phyloP scores from a whole-genome alignment of 345 rosid species.

The Syzygium aqueum region DNA sequence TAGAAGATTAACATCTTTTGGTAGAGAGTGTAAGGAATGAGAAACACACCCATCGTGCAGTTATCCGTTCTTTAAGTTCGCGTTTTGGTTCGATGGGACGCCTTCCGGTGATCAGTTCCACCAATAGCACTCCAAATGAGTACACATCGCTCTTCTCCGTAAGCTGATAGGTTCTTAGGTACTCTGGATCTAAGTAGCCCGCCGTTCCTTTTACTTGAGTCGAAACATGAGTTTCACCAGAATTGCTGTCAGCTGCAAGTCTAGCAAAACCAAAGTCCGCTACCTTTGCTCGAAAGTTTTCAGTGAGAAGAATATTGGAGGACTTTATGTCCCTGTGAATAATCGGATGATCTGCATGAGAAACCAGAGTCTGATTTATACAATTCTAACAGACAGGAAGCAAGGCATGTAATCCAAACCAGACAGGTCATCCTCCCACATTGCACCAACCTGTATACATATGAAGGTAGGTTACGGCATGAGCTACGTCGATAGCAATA shows the following conservation, averaged over 20 bases:
- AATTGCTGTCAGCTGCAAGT: conserved; percentile 60
- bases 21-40: background rate
- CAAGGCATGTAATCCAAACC: background rate
- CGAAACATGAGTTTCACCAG: conserved; percentile 86
- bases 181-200: conserved; percentile 91
- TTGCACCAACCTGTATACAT: conserved; percentile 66
- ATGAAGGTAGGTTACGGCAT: conserved; percentile 93
- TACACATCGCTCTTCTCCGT: conserved; percentile 94
- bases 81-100: conserved; percentile 80
- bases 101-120: conserved; percentile 71
- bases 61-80: conserved; percentile 65
- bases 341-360: conserved; percentile 74
- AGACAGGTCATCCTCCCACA: background rate
- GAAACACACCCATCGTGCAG: conserved; percentile 66
- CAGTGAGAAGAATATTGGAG: conserved; percentile 88
- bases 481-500: conserved; percentile 81
- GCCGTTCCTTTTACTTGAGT: conserved; percentile 99
- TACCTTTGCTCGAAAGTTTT: conserved; percentile 83
- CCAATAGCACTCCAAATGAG: conserved; percentile 82
- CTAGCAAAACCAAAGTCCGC: conserved; percentile 93
- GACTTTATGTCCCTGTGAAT: conserved; percentile 95
- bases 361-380: background rate
- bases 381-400: background rate
- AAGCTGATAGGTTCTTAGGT: conserved; percentile 76
- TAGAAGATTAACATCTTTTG: background rate